phyloP scores from a whole-genome alignment of 352 stramenopile genomes.

The Plasmopara viticola region DNA sequence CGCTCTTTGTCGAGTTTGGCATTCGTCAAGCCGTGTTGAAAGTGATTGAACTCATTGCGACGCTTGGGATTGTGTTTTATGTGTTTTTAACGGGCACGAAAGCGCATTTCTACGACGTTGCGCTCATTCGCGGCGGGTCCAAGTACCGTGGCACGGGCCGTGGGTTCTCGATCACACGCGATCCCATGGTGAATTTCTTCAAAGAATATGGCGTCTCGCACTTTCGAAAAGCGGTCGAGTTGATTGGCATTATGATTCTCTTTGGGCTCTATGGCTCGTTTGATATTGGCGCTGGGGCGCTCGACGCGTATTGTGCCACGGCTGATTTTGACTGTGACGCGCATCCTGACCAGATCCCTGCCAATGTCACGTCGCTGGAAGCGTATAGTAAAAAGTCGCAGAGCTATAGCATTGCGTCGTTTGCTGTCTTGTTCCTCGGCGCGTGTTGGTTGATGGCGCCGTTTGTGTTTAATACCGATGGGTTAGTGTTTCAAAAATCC shows the following conservation, averaged over 20 bases:
- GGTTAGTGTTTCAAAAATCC: conserved; percentile 77
- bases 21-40: conserved; percentile 65
- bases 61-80: conserved; percentile 82
- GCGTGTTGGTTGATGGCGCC: conserved; percentile 79
- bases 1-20: conserved; percentile 75
- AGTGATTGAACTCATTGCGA: conserved; percentile 72
- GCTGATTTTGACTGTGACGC: conserved; percentile 48
- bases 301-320: conserved; percentile 41
- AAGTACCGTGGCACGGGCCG: conserved; percentile 84
- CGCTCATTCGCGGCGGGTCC: conserved; percentile 72
- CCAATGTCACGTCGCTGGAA: conserved; percentile 63
- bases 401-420: conserved; percentile 74
- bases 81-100: conserved; percentile 85
- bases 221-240: conserved; percentile 83
- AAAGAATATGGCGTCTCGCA: conserved; percentile 85
- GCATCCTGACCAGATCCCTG: conserved; percentile 40
- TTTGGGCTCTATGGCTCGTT: conserved; percentile 78
- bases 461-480: conserved; percentile 87
- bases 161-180: conserved; percentile 82
- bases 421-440: conserved; percentile 75
- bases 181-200: conserved; percentile 85
- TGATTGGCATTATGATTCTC: conserved; percentile 81
- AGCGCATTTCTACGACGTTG: conserved; percentile 83
- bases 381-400: conserved; percentile 55
- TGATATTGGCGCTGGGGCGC: conserved; percentile 45